phyloP scores from a whole-genome alignment of 2,329 filamentous ascomycete species.

The Sclerotinia subarctica region DNA sequence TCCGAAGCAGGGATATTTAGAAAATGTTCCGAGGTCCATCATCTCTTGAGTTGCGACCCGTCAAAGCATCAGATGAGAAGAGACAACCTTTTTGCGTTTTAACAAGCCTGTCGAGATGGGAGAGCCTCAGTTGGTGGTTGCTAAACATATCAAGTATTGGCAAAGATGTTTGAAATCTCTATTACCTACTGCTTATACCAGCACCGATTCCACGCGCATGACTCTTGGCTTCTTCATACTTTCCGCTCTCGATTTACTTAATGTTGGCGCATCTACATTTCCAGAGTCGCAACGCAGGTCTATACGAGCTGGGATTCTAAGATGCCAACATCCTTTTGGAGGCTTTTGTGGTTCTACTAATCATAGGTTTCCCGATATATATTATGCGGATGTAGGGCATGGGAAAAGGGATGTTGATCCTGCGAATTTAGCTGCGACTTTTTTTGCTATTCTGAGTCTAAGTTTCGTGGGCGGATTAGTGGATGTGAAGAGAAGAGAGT shows the following conservation, averaged over 20 bases:
- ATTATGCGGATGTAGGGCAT: slow-evolving; percentile 39
- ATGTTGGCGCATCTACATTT: slow-evolving; percentile 53
- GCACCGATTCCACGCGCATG: slow-evolving; percentile 87
- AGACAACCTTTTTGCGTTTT: not conserved
- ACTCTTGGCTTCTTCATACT: slow-evolving; percentile 87
- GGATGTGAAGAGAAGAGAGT: slow-evolving; percentile 63
- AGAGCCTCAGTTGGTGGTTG: slow-evolving; percentile 50
- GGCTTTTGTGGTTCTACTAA: slow-evolving; percentile 86
- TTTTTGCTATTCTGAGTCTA: slow-evolving; percentile 78
- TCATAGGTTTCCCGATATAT: slow-evolving; percentile 46
- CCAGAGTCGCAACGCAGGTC: slow-evolving; percentile 48
- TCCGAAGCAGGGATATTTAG: not conserved
- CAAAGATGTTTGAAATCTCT: slow-evolving; percentile 78
- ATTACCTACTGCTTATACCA: slow-evolving; percentile 79
- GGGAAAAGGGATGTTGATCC: slow-evolving; percentile 62
- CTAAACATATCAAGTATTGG: slow-evolving; percentile 86
- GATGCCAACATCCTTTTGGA: slow-evolving; percentile 78
- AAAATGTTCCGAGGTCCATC: not conserved
- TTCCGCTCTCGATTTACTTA: slow-evolving; percentile 78
- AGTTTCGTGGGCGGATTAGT: slow-evolving; percentile 57
- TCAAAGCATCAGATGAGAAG: slow-evolving; percentile 10
- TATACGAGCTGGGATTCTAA: slow-evolving; percentile 74
- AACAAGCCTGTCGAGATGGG: slow-evolving; percentile 25
- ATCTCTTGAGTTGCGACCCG: slow-evolving; percentile 2
- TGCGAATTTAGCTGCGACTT: slow-evolving; percentile 84